Evolutionary conservation across 2,329 filamentous ascomycete genomes (phyloP), one percentile per base, ranked within the genome.

Genomic region (Claviceps sp.): DNA sequence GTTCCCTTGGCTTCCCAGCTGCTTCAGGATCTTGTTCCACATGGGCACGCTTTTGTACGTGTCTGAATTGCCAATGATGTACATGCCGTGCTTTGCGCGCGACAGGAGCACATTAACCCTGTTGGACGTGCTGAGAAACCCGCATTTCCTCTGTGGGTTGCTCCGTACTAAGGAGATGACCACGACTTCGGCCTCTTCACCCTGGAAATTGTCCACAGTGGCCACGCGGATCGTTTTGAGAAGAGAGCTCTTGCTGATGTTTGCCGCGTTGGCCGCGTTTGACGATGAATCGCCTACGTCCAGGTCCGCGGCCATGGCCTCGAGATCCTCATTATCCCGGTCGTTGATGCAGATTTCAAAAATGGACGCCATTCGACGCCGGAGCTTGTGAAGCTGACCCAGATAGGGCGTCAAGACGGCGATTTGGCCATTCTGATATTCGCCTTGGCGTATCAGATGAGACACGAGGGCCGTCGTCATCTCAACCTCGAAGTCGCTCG

Each of bases 191-290:
- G 80, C 81, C 59, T 90, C 85, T 60, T 90, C 85, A 0, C 85
- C 86, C 58, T 90, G 84, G 52, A 87, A 89, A 56, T 89, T 89
- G 62, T 87, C 83, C 0, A 88, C 76, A 0, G 82, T 88, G 0
- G 83, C 81, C 0, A 84, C 63, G 4, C 78, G 67, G 2, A 85
- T 62, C 1, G 68, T 69, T 24, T 76, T 67, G 0, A 74, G 59
- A 0, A 82, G 66, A 0, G 66, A n/a, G 30, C 43, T 6, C 58
- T 57, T 38, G 61, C 45, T n/a, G 34, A 8, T 14, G 13, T 14
- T 26, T 14, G 3, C 40, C 11, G 2, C 4, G 5, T 7, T 7
- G 18, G 16, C 11, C 41, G 30, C 30, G 11, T 34, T 34, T 34
- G 30, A 34, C 9, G 9, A 34, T 34, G 30, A 6, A 9, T 36